These are phyloP conservation scores for Pichia cabralensis DNA, from an alignment of 805 yeast genomes.

Conservation along the genomic window DNA sequence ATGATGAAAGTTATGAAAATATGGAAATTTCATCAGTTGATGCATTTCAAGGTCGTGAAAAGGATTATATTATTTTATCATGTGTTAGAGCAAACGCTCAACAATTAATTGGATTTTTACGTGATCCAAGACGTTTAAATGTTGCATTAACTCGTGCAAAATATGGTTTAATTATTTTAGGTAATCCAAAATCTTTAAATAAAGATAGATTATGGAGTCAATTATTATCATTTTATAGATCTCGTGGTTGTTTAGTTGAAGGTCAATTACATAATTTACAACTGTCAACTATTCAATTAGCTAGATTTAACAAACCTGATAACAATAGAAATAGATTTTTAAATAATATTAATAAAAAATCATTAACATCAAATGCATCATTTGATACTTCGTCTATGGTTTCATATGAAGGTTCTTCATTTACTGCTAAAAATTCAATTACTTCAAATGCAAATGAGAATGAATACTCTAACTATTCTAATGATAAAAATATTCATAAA, in stretches of 20 bases:
- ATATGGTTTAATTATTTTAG: constrained; percentile 70
- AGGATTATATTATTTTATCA: constrained; percentile 40
- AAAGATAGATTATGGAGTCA: constrained; percentile 71
- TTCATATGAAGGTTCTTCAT: constrained; percentile 25
- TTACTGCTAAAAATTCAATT: constrained; percentile 3
- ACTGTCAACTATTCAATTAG: constrained; percentile 51
- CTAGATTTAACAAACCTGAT: constrained; percentile 10
- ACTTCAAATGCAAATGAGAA: constrained; percentile 18
- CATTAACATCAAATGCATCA: constrained; percentile 16
- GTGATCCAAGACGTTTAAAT: constrained; percentile 77
- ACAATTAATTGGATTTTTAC: constrained; percentile 70
- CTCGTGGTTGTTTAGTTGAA: constrained; percentile 80
- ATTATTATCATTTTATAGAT: constrained; percentile 67
- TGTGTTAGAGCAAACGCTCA: constrained; percentile 59
- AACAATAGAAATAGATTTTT: constrained; percentile 4
- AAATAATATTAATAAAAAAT: neutral
- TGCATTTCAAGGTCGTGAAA: constrained; percentile 53
- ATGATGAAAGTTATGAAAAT: constrained; percentile 51
- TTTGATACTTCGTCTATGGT: constrained; percentile 31
- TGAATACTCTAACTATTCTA: neutral
- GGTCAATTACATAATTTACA: constrained; percentile 78
- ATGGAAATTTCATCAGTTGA: constrained; percentile 82
- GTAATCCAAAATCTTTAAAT: constrained; percentile 73
- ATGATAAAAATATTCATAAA: neutral
- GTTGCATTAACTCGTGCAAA: constrained; percentile 86